Conservation (phyloP, 2,329 filamentous ascomycete genomes). For the Fusarium verrucosum region DNA sequence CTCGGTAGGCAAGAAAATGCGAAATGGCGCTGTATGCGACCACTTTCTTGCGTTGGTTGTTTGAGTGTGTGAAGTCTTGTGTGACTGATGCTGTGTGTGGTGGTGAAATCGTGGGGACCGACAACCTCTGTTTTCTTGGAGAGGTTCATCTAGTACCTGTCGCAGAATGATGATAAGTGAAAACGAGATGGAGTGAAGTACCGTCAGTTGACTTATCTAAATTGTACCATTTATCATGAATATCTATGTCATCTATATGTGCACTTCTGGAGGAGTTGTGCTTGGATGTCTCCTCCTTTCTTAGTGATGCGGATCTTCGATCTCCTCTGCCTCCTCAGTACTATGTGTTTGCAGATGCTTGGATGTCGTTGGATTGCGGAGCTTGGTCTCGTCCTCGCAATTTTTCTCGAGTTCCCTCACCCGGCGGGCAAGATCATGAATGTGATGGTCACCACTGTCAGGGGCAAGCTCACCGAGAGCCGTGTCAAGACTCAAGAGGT, state of each 20-base stretch:
- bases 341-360: conserved; percentile 37
- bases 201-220: conserved; percentile 6
- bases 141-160: neutral
- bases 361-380: conserved; percentile 13
- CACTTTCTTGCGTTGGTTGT: conserved; percentile 5
- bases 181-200: neutral
- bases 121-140: neutral
- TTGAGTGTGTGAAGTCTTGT: neutral
- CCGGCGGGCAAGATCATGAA: conserved; percentile 80
- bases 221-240: neutral
- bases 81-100: neutral
- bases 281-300: neutral
- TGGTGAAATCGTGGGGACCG: too few relatives aligned
- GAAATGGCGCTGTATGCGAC: conserved; percentile 30
- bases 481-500: conserved; percentile 81
- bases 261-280: neutral
- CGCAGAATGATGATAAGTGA: neutral
- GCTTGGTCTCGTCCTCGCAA: conserved; percentile 15
- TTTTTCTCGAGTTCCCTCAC: conserved; percentile 67
- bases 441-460: conserved; percentile 83
- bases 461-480: conserved; percentile 77
- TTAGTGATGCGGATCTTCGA: conserved; percentile 37
- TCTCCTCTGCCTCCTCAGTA: conserved; percentile 46
- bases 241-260: neutral
- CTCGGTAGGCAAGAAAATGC: conserved; percentile 22